These are phyloP conservation scores for Solanum sparsipilum DNA, from an alignment of 257 asterid genomes.

Conservation along the genomic window DNA sequence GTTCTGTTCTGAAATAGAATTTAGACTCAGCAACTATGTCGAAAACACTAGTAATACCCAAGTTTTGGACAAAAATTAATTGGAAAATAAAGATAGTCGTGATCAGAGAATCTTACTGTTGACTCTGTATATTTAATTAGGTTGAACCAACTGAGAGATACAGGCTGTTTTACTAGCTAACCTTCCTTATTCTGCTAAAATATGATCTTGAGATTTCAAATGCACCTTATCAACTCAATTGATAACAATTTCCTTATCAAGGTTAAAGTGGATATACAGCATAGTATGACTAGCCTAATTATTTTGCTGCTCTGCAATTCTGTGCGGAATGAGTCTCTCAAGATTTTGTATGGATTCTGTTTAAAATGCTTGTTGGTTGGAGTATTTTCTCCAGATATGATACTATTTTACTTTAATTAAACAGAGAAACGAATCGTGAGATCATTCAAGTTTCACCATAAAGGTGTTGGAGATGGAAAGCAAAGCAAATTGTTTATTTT, in stretches of 20 bases:
- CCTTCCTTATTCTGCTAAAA: not conserved
- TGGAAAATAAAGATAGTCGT: not conserved
- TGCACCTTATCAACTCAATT: not conserved
- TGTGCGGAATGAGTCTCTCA: not conserved
- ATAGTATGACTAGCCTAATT: not conserved
- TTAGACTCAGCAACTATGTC: not conserved
- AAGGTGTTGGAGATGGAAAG: not conserved
- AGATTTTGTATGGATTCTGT: not conserved
- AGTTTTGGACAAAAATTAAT: not conserved
- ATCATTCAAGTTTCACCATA: not conserved
- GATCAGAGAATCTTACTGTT: not conserved
- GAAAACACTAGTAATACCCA: not conserved
- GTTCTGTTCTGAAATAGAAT: not conserved
- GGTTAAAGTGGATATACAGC: not conserved
- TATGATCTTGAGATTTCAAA: not conserved
- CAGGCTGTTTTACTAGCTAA: not conserved
- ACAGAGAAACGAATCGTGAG: not conserved
- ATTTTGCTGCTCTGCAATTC: not conserved
- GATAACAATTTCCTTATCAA: not conserved
- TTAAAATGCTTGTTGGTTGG: not conserved
- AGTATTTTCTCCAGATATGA: not conserved
- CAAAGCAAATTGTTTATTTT: not conserved
- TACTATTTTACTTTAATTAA: not conserved
- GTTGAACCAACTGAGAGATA: not conserved
- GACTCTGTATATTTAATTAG: not conserved